Base-by-base conservation (phyloP, 495 filamentous ascomycete genomes). In the Xeromyces bisporus region DNA sequence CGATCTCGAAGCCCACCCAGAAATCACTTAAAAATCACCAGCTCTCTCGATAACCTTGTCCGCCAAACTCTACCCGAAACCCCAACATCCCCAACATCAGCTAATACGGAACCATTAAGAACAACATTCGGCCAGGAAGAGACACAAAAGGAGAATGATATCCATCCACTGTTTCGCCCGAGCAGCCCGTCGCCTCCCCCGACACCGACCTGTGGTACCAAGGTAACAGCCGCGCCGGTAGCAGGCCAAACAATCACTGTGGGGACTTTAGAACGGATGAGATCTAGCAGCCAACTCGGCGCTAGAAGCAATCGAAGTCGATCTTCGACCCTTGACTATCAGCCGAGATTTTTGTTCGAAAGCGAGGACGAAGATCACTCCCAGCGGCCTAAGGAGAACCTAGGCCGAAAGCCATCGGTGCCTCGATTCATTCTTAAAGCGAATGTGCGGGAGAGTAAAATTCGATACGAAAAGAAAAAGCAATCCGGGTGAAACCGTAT, bases 91-190 rank as follows among this genome's bases (percentile, higher is more conserved):
- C 15, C 31, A 6, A 11, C 15, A 26, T 33, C 16, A 8, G 16
- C 13, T n/a, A 23, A 28, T 13, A 17, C 24, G 14, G 18, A 8
- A 17, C 14, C 32, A 8, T 15, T 24, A 24, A 28, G 25, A 28
- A 23, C 40, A 7, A 14, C 12, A 6, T 35, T 28, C 2, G 38
- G 38, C 5, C 47, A 28, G 16, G 28, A 39, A 12, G 40, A 42
- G 14, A 32, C 44, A 17, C 20, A 42, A 20, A 66, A 64, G 44
- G 77, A 89, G 47, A 65, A 73, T 9, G 71, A 86, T 43, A 89
- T 92, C 35, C 83, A 92, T 44, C 83, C 83, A 1, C 66, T 92
- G 7, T 89, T 92, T 54, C 69, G 83, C 32, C 73, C 74, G 1
- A 75, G 73, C 39, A 81, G 73, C 26, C 77, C 80, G 0, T 69